Evolutionary conservation across 352 stramenopile genomes (phyloP).

Genomic region (Plasmopara muralis): DNA sequence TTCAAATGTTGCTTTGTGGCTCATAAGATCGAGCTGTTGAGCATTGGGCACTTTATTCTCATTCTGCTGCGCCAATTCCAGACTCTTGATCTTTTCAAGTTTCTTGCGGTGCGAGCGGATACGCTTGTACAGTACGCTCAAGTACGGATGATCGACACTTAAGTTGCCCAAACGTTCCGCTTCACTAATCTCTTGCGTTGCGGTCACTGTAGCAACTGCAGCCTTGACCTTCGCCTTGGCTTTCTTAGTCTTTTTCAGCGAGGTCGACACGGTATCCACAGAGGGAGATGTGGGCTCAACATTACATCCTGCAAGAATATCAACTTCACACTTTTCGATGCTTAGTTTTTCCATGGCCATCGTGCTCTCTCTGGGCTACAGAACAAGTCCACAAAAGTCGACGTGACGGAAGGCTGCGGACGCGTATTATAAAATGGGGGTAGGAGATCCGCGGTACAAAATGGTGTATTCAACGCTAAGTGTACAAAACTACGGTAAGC

Average conservation of each 20-base stretch:
- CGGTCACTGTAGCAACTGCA: slow-evolving; percentile 10
- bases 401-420: slow-evolving; percentile 1
- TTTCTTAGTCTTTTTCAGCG: slow-evolving; percentile 20
- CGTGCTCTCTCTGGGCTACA: slow-evolving; percentile 14
- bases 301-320: not conserved
- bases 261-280: slow-evolving; percentile 5
- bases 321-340: slow-evolving; percentile 9
- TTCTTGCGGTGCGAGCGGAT: slow-evolving; percentile 82
- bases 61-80: slow-evolving; percentile 37
- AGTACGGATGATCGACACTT: slow-evolving; percentile 65
- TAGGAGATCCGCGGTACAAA: slow-evolving; percentile 4
- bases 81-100: slow-evolving; percentile 73
- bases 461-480: slow-evolving; percentile 6
- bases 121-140: slow-evolving; percentile 78
- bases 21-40: slow-evolving; percentile 70
- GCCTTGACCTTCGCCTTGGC: slow-evolving; percentile 21
- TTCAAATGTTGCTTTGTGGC: slow-evolving; percentile 53
- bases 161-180: slow-evolving; percentile 33
- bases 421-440: slow-evolving; percentile 21
- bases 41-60: slow-evolving; percentile 67
- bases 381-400: not conserved
- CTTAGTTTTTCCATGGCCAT: slow-evolving; percentile 19
- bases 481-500: slow-evolving; percentile 11
- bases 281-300: slow-evolving; percentile 3
- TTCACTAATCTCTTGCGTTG: slow-evolving; percentile 19